These are phyloP conservation scores for Leucocoprinus birnbaumii DNA, from an alignment of 768 basidiomycete species.

Conservation along the genomic window DNA sequence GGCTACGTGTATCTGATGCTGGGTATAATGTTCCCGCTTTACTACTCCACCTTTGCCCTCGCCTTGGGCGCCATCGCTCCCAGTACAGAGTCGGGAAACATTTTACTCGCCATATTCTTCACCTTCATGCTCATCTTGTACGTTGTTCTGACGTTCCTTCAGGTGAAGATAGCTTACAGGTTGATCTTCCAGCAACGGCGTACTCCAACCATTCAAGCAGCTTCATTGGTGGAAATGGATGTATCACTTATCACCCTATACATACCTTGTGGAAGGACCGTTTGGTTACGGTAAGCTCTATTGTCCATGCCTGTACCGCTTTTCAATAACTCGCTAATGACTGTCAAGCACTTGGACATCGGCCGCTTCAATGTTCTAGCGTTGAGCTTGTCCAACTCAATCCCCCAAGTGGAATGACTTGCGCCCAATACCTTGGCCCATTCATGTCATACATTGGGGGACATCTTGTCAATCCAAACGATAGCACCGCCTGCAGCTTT, in stretches of 20 bases:
- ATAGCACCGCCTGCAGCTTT: slow-evolving; percentile 50
- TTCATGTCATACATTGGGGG: slow-evolving; percentile 56
- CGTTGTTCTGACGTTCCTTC: slow-evolving; percentile 25
- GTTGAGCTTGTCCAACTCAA: slow-evolving; percentile 60
- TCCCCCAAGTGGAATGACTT: slow-evolving; percentile 58
- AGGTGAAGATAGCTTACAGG: too few relatives aligned
- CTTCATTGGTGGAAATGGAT: slow-evolving; percentile 77
- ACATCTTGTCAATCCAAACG: slow-evolving; percentile 52
- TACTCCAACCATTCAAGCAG: slow-evolving; percentile 58
- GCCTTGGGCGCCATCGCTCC: slow-evolving; percentile 62
- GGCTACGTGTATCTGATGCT: slow-evolving; percentile 59
- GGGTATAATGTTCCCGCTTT: slow-evolving; percentile 56
- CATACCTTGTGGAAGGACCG: slow-evolving; percentile 50
- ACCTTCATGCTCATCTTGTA: slow-evolving; percentile 65
- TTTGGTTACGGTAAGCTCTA: slow-evolving; percentile 39
- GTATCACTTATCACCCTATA: slow-evolving; percentile 53
- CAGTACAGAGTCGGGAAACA: slow-evolving; percentile 54
- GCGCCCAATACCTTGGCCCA: slow-evolving; percentile 43
- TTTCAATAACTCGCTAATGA: slow-evolving; percentile 24
- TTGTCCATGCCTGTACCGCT: slow-evolving; percentile 7
- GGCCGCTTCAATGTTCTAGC: slow-evolving; percentile 50
- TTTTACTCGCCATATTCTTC: slow-evolving; percentile 58
- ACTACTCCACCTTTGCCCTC: slow-evolving; percentile 62
- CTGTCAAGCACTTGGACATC: slow-evolving; percentile 44
- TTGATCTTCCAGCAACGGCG: slow-evolving; percentile 47